Percentiles rank a stretch among this genome's conserved stretches.
These are phyloP conservation scores for Trypanosoma avium DNA, from an alignment of 208 protist species.

Conservation along the genomic window DNA sequence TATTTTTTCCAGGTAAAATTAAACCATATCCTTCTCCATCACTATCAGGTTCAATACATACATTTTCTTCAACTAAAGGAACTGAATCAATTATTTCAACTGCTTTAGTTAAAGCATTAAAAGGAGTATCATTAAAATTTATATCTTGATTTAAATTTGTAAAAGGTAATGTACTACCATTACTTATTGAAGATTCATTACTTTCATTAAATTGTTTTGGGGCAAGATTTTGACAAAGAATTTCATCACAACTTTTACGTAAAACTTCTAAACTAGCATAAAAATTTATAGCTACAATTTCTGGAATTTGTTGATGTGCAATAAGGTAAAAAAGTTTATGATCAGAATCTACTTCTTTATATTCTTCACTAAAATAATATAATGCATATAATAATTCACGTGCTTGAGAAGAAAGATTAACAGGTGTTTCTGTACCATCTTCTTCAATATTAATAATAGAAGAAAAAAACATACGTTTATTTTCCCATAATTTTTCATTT, in stretches of 20 bases:
- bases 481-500: slow-evolving; percentile 35
- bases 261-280: slow-evolving; percentile 73
- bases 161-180: background rate
- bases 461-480: slow-evolving; percentile 60
- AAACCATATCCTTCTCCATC: slow-evolving; percentile 83
- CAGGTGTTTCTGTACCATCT: slow-evolving; percentile 20
- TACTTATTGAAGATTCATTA: background rate
- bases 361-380: slow-evolving; percentile 84
- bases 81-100: slow-evolving; percentile 57
- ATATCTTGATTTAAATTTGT: background rate
- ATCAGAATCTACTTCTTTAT: slow-evolving; percentile 76
- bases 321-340: slow-evolving; percentile 86
- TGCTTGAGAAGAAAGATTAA: slow-evolving; percentile 26
- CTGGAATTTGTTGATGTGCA: slow-evolving; percentile 81
- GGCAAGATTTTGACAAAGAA: slow-evolving; percentile 13
- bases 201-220: background rate
- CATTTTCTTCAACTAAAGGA: slow-evolving; percentile 59
- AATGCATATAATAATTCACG: slow-evolving; percentile 73
- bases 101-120: slow-evolving; percentile 31
- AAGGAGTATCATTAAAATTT: slow-evolving; percentile 37
- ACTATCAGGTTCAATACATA: slow-evolving; percentile 68
- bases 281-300: slow-evolving; percentile 86
- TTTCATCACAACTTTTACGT: slow-evolving; percentile 38
- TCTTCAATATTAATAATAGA: slow-evolving; percentile 22
- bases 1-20: slow-evolving; percentile 43